Base-by-base conservation (phyloP, 768 basidiomycete species). In the Auricularia cornea region DNA sequence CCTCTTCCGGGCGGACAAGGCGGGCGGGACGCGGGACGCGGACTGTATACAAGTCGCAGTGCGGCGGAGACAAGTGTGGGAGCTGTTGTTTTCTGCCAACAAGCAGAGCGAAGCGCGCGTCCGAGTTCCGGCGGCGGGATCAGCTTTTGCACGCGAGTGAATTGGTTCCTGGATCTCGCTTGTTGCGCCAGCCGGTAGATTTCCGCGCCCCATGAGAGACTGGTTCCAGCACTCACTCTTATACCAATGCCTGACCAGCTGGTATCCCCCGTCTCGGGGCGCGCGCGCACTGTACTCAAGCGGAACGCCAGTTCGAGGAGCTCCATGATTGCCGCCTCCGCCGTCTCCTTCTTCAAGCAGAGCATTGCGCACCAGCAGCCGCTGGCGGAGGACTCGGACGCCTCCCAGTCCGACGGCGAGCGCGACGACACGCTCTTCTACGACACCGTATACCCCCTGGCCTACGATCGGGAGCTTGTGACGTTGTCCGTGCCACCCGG, bases 271-370 rank as follows among this genome's bases (percentile, higher is more conserved):
- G 30, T 31, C 28, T n/a, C 54, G 54, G 54, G 12, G 26, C 54
- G 54, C 54, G 2, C 54, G 2, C 26, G 54, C 54, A 57, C 23
- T 4, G 28, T 29, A 8, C 54, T 57, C 54, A 57, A 20, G 28
- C 54, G 54, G 8, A 57, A 57, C 54, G 54, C 28, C 26, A 57
- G 54, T 26, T 57, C 54, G 54, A 20, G 54, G 26, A 31, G 54
- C 54, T 57, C 54, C 28, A 57, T 57, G 54, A 57, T 57, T 20
- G 54, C 54, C 29, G 26, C 23, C 26, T 57, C 54, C 16, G 54
- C 54, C 23, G 54, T 57, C 54, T 57, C 54, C 6, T 57, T 57
- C 20, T 57, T 57, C 54, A 57, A 57, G 54, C 54, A 57, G 26
- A 26, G 10, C 54, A 48, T 6, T 5, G 28, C 16, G 26, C 28